Conservation (phyloP, 768 basidiomycete species). For the Podaxis rugospora region DNA sequence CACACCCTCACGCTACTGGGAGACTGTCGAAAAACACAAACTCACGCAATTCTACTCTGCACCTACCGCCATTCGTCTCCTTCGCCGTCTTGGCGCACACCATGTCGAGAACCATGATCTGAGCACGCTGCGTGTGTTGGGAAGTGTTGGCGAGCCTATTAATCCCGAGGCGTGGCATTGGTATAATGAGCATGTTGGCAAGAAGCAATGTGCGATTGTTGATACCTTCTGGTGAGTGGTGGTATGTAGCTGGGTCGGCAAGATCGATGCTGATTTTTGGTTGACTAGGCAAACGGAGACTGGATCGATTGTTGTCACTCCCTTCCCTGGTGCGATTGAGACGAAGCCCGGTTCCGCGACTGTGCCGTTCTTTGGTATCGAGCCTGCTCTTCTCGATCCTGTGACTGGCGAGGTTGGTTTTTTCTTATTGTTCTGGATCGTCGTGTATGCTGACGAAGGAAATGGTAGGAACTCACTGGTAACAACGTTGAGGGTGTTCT, state of each 20-base stretch:
- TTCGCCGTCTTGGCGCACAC: slow-evolving; percentile 75
- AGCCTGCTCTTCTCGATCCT: slow-evolving; percentile 84
- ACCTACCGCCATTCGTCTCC: slow-evolving; percentile 90
- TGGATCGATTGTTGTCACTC: slow-evolving; percentile 91
- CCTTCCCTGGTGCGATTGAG: slow-evolving; percentile 92
- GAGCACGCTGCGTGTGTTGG: slow-evolving; percentile 77
- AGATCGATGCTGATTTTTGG: slow-evolving; percentile 1
- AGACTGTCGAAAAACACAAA: slow-evolving; percentile 88
- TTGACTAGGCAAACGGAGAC: slow-evolving; percentile 89
- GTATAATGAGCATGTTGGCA: slow-evolving; percentile 95
- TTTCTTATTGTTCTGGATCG: neutral
- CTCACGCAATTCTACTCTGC: slow-evolving; percentile 96
- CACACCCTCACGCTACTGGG: slow-evolving; percentile 95
- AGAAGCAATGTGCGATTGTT: slow-evolving; percentile 84
- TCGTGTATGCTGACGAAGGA: neutral
- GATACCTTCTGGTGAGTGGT: slow-evolving; percentile 77
- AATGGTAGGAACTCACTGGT: slow-evolving; percentile 57
- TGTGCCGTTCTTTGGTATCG: slow-evolving; percentile 96
- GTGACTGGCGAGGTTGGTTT: slow-evolving; percentile 59
- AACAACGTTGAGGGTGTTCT: slow-evolving; percentile 90
- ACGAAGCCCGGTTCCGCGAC: slow-evolving; percentile 97
- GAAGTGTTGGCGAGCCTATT: slow-evolving; percentile 96
- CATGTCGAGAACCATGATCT: slow-evolving; percentile 85
- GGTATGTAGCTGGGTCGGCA: slow-evolving; percentile 12
- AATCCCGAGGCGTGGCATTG: slow-evolving; percentile 99